These are phyloP conservation scores for Carpinus fangiana DNA, from an alignment of 306 rosid species.

Conservation along the genomic window DNA sequence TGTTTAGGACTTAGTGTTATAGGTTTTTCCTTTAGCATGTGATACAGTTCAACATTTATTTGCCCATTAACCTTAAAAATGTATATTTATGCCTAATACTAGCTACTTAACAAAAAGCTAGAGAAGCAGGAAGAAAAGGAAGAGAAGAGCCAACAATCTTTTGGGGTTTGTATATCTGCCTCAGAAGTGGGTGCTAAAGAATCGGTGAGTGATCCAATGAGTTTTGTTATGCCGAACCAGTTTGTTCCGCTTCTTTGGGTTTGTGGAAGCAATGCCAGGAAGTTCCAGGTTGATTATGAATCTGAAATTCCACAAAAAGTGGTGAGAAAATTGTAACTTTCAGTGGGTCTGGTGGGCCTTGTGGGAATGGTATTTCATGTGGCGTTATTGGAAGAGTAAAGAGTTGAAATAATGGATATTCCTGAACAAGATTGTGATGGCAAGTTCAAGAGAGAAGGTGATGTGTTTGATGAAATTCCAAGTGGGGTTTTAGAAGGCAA, in stretches of 20 bases:
- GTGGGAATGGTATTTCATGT: conserved; percentile 1
- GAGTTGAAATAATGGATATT: conserved; percentile 13
- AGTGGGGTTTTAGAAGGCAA: conserved; percentile 15
- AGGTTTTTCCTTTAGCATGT: not conserved
- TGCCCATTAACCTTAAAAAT: too few species aligned
- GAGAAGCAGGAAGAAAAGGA: not conserved
- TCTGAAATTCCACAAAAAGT: conserved; percentile 16
- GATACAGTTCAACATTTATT: not conserved
- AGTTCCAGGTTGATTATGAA: conserved; percentile 23
- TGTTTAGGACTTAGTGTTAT: not conserved
- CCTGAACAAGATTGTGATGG: not conserved
- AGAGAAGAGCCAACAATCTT: not conserved
- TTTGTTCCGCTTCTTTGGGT: conserved; percentile 62
- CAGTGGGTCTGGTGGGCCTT: conserved; percentile 9
- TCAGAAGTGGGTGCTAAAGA: conserved; percentile 6
- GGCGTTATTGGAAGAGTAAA: conserved; percentile 23
- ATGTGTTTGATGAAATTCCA: conserved; percentile 22
- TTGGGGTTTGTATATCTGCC: conserved; percentile 10
- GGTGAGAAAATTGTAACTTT: not conserved
- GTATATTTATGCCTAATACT: too few species aligned
- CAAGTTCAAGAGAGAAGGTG: conserved; percentile 5
- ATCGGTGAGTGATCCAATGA: conserved; percentile 31
- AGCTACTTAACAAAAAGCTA: too few species aligned
- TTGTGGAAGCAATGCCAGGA: conserved; percentile 38
- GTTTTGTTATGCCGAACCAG: conserved; percentile 39